Percentiles rank a stretch among this genome's conserved stretches.
Conservation (phyloP, 148 eudicot genomes). For the Persicaria maculosa region DNA sequence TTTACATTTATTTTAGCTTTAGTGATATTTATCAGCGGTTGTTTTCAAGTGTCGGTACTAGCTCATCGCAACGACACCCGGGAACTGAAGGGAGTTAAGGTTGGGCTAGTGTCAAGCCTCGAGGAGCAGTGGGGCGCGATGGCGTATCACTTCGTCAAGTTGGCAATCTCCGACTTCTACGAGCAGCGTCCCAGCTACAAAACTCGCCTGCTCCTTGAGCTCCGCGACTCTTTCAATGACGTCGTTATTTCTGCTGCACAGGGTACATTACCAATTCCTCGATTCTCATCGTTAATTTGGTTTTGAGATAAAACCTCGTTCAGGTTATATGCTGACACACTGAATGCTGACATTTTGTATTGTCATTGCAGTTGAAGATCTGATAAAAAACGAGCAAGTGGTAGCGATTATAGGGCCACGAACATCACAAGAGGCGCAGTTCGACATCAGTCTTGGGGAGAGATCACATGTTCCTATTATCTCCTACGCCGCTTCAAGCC, state of each 20-base stretch:
- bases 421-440: neutral
- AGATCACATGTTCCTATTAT: conserved; percentile 26
- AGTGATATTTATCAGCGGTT: too few species aligned
- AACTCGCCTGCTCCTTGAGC: conserved; percentile 31
- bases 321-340: too few species aligned
- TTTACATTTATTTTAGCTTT: too few species aligned
- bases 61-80: too few species aligned
- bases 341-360: too few species aligned
- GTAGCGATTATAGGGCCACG: conserved; percentile 34
- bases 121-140: conserved; percentile 36
- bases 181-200: conserved; percentile 18
- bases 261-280: too few species aligned
- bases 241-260: conserved; percentile 30
- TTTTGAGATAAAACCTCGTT: too few species aligned
- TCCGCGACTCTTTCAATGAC: conserved; percentile 38
- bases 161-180: conserved; percentile 52
- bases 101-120: conserved; percentile 38
- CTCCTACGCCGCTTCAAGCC: conserved; percentile 34
- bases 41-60: too few species aligned
- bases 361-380: too few species aligned
- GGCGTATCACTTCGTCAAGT: conserved; percentile 32
- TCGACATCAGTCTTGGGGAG: too few species aligned
- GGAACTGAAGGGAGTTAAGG: conserved; percentile 21
- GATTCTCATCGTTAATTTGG: too few species aligned
- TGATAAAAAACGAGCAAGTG: conserved; percentile 14